phyloP scores from a whole-genome alignment of 2,329 filamentous ascomycete genomes.

The Berkeleyomyces basicola region DNA sequence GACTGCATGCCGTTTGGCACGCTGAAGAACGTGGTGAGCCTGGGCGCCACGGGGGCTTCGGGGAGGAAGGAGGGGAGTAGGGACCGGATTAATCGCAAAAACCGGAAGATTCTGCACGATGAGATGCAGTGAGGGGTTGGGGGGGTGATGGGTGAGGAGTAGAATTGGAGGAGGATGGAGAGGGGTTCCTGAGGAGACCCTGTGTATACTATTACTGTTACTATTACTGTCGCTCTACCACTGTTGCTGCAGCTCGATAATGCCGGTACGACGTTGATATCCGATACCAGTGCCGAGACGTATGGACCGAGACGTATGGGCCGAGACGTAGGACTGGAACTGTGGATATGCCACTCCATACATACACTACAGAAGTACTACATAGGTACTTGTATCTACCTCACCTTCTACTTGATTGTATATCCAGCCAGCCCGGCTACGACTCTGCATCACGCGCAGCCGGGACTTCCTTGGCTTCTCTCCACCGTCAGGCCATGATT shows the following conservation, averaged over 20 bases:
- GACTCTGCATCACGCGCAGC: too few species aligned
- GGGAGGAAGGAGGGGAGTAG: conserved; percentile 13
- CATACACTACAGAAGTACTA: too few species aligned
- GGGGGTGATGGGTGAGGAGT: neutral
- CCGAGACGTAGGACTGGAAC: too few species aligned
- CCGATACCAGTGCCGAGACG: neutral
- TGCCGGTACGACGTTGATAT: neutral
- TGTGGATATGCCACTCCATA: too few species aligned
- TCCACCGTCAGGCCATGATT: too few species aligned
- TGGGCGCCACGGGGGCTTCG: conserved; percentile 18
- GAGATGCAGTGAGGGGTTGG: neutral
- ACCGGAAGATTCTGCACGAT: neutral
- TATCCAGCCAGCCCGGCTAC: too few species aligned
- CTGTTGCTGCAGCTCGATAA: neutral
- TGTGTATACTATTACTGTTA: neutral
- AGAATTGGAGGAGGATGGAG: neutral
- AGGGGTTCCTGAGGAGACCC: neutral
- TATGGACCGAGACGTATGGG: too few species aligned
- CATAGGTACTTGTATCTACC: too few species aligned
- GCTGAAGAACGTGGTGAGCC: conserved; percentile 48
- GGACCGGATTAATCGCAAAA: conserved; percentile 11
- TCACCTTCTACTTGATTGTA: too few species aligned
- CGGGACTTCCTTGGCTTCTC: too few species aligned
- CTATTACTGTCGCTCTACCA: neutral
- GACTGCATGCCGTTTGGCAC: conserved; percentile 85